Evolutionary conservation across 139 green algal genomes (phyloP), one percentile per base, ranked within the genome.

Genomic region (Chlamydomonas asymmetrica): DNA sequence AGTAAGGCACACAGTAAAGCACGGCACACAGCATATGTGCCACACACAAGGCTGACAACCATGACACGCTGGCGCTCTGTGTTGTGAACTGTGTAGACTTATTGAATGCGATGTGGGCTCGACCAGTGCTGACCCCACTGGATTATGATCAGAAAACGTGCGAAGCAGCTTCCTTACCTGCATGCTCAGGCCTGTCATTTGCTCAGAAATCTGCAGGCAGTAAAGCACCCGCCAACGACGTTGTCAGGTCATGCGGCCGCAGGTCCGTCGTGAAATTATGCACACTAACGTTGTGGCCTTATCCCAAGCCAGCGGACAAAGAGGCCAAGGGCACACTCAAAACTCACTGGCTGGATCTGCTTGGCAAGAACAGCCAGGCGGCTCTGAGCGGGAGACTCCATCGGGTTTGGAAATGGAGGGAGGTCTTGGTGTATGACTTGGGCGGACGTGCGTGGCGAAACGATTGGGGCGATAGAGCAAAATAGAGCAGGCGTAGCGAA

Each of bases 311-410:
- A n/a, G 40, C 29, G 7, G 7, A 13, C 16, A 22, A 27, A 59
- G 62, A 4, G 8, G 13, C 39, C n/a, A 31, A 22, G 2, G 22
- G 75, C 39, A 31, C 7, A n/a, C 2, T 3, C 7, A n/a, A 39
- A 22, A n/a, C 73, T 65, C 40, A 83, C 82, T 54, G 80, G 66
- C 0, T 32, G 48, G 32, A 88, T 10, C 38, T 88, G 82, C 43
- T 83, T 79, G 3, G 78, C 20, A 25, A 88, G 65, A 0, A 88
- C 82, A 7, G 76, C 66, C 38, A 88, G 67, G 66, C 82, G 82
- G 16, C 74, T 49, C 29, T 71, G 48, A 40, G 76, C 73, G 35
- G 38, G 40, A n/a, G n/a, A n/a, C n/a, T n/a, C n/a, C n/a, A n/a
- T n/a, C n/a, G n/a, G n/a, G n/a, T n/a, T n/a, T n/a, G n/a, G n/a